A percentile compares a stretch with the other conserved stretches of the same genome.
Conservation (phyloP, 306 rosid genomes). For the Abrus pulchellus region DNA sequence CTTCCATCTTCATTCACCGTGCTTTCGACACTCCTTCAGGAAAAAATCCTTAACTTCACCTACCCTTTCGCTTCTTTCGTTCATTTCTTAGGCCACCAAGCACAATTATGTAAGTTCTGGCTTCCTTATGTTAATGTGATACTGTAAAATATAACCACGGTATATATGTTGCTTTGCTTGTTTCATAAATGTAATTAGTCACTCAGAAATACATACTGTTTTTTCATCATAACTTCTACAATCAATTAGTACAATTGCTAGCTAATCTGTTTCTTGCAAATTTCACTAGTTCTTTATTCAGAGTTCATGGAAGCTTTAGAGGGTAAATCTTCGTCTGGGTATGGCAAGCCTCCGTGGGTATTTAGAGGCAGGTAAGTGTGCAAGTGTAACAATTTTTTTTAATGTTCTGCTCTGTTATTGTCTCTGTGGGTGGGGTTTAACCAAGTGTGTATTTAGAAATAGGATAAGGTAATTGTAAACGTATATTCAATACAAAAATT, state of each 20-base stretch:
- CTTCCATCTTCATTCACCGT: neutral
- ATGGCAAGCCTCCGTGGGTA: constrained; percentile 89
- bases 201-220: neutral
- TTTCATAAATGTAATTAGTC: neutral
- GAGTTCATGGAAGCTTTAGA: constrained; percentile 61
- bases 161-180: neutral
- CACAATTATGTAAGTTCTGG: constrained; percentile 23
- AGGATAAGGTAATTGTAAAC: too few relatives aligned
- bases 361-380: constrained; percentile 78
- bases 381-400: neutral
- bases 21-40: constrained; percentile 11
- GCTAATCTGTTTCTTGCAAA: constrained; percentile 16
- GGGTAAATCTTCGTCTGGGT: constrained; percentile 63
- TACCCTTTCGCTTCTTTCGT: constrained; percentile 35
- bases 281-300: neutral
- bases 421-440: neutral
- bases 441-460: too few relatives aligned
- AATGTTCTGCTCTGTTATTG: neutral
- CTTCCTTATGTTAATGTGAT: neutral
- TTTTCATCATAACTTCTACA: neutral
- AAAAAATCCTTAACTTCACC: constrained; percentile 8
- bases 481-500: too few relatives aligned
- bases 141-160: neutral
- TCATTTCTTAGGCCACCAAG: neutral
- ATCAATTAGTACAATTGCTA: neutral